Evolutionary conservation across 129 eudicot species (phyloP), one percentile per base, ranked within the genome.

Genomic region (Centaurea solstitialis): DNA sequence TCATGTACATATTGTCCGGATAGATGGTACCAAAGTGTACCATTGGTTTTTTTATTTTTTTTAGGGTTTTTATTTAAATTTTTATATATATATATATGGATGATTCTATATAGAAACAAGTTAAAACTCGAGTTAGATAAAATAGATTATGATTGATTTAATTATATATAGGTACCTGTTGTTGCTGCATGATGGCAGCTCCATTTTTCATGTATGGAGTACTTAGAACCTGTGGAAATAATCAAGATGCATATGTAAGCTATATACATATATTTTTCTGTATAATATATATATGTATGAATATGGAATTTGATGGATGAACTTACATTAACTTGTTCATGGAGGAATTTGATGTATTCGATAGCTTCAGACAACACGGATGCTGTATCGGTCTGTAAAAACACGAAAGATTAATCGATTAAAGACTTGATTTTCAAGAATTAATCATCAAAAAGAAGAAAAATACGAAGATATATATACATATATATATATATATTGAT

Each of bases 281-380:
- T 3, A 57, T 30, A 2, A 47, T 50, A 13, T 3, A 13, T 0
- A 7, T 30, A 2, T 20, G 3, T 78, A 15, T 41, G n/a, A 17
- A 67, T 68, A 30, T 18, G 21, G n/a, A 53, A 13, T 57, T 57
- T n/a, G 65, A n/a, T 57, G 65, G 9, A 22, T 57, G 65, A 57
- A 87, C 98, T 91, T 91, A 96, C 99, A 81, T 83, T 83, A 75
- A 96, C 92, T 96, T 93, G 99, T 76, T 96, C 95, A 81, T 96
- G 99, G 88, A 96, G 97, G 73, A 91, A 93, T 79, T 91, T 93
- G 61, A 96, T 96, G 86, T 93, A 96, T 68, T 87, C 95, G 30
- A 93, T 96, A 35, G 98, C 98, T 82, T 96, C 99, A 7, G 98
- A 88, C 35, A 96, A 91, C 79, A 96, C 99, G n/a, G 99, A 96